These are phyloP conservation scores for Solanum virginianum DNA, from an alignment of 257 asterid species.

Conservation along the genomic window DNA sequence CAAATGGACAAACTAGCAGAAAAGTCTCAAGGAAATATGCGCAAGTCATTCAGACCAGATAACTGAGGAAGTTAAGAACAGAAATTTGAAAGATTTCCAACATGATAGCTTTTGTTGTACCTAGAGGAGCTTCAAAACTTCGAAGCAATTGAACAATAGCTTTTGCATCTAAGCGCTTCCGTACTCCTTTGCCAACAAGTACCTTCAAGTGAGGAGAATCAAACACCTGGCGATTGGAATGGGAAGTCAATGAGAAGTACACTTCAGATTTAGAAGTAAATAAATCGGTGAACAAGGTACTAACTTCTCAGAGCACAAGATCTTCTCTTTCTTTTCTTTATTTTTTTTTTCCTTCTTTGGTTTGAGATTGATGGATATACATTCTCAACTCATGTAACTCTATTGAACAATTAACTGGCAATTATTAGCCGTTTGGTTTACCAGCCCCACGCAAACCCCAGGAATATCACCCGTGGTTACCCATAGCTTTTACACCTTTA, in stretches of 20 bases:
- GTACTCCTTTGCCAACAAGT: slow-evolving; percentile 42
- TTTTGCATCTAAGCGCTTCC: slow-evolving; percentile 64
- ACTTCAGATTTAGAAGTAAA: not conserved
- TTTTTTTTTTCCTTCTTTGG: not conserved
- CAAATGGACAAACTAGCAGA: not conserved
- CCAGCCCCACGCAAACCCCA: not conserved
- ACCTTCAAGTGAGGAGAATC: slow-evolving; percentile 68
- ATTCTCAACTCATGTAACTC: not conserved
- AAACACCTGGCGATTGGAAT: slow-evolving; percentile 33
- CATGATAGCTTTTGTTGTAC: slow-evolving; percentile 14
- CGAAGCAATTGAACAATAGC: slow-evolving; percentile 64
- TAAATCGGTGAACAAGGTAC: not conserved
- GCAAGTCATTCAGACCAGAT: not conserved
- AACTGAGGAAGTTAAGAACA: not conserved
- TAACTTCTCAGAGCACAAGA: not conserved
- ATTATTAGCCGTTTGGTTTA: not conserved
- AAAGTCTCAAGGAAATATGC: not conserved
- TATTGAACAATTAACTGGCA: not conserved
- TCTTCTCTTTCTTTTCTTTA: not conserved
- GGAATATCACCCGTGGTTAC: not conserved
- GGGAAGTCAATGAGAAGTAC: not conserved
- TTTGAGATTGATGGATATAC: not conserved
- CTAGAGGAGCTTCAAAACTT: slow-evolving; percentile 61
- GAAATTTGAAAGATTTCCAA: not conserved
- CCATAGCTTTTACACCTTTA: not conserved